Evolutionary conservation across 1,284 basidiomycete species (phyloP).

Genomic region (Testicularia cyperi): DNA sequence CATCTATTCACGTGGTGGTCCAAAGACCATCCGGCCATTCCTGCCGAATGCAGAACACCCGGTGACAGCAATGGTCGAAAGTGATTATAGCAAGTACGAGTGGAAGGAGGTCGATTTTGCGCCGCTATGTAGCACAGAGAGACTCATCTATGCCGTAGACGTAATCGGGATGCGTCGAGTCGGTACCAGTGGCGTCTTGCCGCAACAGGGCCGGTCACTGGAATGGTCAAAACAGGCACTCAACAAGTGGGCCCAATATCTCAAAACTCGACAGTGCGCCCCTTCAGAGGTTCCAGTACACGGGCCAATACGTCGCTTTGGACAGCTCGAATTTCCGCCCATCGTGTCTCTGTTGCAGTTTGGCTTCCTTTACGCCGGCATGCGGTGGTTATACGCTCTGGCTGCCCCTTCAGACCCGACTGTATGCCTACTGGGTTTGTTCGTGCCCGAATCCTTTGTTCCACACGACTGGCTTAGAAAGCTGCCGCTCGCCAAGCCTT

Average conservation of each 20-base stretch:
- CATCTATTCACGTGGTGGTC: conserved; percentile 12
- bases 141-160: conserved; percentile 16
- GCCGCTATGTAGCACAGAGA: conserved; percentile 1
- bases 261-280: conserved; percentile 7
- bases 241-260: conserved; percentile 20
- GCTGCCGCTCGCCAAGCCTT: conserved; percentile 1
- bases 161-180: conserved; percentile 7
- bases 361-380: conserved; percentile 3
- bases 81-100: conserved; percentile 12
- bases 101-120: conserved; percentile 20
- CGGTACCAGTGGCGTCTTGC: conserved; percentile 11
- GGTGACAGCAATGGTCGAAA: conserved; percentile 3
- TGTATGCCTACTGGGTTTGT: conserved; percentile 13
- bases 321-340: conserved; percentile 21
- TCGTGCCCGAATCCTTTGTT: conserved; percentile 10
- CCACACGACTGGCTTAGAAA: background rate
- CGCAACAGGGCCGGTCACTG: conserved; percentile 18
- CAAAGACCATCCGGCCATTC: conserved; percentile 21
- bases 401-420: conserved; percentile 9
- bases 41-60: background rate
- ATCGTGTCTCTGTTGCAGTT: conserved; percentile 3
- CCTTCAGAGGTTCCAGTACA: conserved; percentile 15
- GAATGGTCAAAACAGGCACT: conserved; percentile 20
- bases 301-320: conserved; percentile 21
- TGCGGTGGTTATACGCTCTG: conserved; percentile 16